Evolutionary conservation across 208 protist genomes (phyloP).

Genomic region (Leishmania arabica): DNA sequence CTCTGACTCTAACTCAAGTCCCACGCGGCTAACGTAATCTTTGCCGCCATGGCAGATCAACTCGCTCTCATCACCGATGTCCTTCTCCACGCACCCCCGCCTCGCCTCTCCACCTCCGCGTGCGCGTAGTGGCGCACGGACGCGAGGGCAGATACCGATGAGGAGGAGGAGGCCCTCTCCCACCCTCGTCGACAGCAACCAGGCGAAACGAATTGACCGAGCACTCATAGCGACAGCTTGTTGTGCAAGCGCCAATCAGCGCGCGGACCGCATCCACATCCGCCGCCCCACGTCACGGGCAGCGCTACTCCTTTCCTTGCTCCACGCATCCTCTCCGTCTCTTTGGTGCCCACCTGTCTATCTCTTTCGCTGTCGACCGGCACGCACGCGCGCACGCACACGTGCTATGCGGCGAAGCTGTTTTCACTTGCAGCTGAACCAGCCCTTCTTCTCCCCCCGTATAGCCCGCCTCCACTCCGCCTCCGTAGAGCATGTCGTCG

Average conservation of each 20-base stretch:
- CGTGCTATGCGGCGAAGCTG: background rate
- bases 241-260: background rate
- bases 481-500: constrained; percentile 13
- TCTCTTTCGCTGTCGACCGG: background rate
- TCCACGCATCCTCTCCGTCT: background rate
- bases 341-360: background rate
- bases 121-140: background rate
- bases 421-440: background rate
- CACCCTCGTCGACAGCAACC: background rate
- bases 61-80: background rate
- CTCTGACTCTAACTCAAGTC: background rate
- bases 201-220: background rate
- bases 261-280: background rate
- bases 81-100: background rate
- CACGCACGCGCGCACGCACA: background rate
- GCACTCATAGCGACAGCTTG: background rate
- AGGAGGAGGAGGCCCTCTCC: background rate
- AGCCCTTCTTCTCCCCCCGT: background rate
- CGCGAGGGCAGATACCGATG: background rate
- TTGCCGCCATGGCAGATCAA: background rate
- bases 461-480: background rate
- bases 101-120: background rate
- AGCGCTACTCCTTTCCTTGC: background rate
- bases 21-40: background rate
- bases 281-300: background rate